Percentiles rank a stretch among this genome's conserved stretches.
These are phyloP conservation scores for Phytomonas sp. DNA, from an alignment of 208 protist genomes.

Conservation along the genomic window DNA sequence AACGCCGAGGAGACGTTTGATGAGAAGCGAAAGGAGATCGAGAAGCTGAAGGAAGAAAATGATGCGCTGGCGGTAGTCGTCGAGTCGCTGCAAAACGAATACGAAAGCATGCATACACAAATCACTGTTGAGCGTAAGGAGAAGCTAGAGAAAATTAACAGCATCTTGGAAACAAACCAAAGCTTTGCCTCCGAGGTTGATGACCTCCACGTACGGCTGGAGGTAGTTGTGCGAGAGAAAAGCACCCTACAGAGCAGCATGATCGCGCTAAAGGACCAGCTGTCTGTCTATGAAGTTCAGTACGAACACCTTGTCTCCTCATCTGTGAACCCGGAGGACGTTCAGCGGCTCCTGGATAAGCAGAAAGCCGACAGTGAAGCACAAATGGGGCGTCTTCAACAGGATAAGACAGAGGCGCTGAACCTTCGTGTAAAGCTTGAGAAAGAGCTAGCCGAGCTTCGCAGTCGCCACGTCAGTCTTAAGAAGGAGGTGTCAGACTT, in stretches of 20 bases:
- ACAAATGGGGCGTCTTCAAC: conserved; percentile 32
- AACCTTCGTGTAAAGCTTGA: conserved; percentile 55
- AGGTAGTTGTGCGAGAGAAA: conserved; percentile 43
- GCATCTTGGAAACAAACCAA: conserved; percentile 39
- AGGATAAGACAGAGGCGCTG: conserved; percentile 52
- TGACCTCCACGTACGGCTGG: conserved; percentile 35
- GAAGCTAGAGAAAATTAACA: conserved; percentile 29
- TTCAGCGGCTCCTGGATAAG: conserved; percentile 30
- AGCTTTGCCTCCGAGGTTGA: conserved; percentile 35
- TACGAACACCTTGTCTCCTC: conserved; percentile 40
- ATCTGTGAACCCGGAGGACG: conserved; percentile 46
- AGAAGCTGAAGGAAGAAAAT: neutral
- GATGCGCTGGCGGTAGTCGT: neutral
- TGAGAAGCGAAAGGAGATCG: neutral
- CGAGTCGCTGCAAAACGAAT: neutral
- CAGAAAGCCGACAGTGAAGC: conserved; percentile 39
- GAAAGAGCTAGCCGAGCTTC: conserved; percentile 52
- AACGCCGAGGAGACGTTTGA: neutral
- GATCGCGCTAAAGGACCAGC: conserved; percentile 40
- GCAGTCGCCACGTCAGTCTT: conserved; percentile 31
- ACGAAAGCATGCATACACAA: conserved; percentile 1
- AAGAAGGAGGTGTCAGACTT: conserved; percentile 45
- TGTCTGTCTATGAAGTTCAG: conserved; percentile 52
- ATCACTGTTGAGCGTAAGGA: conserved; percentile 23
- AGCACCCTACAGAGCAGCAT: conserved; percentile 25